Conservation (phyloP, 2,329 filamentous ascomycete genomes). For the Aspergillus oerlinghausenensis region DNA sequence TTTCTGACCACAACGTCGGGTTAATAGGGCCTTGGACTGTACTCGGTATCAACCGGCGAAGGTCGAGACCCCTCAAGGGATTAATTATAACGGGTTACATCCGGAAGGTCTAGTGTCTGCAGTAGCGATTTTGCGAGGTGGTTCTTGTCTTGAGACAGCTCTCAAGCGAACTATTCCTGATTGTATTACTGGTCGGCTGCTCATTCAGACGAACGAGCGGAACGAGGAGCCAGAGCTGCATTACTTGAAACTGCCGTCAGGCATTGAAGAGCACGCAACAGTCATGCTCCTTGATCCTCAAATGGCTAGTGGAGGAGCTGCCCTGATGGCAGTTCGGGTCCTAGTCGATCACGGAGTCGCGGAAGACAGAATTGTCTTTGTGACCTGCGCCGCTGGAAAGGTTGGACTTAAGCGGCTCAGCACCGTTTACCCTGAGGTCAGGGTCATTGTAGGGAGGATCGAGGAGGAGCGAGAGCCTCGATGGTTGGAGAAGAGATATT, state of each 20-base stretch:
- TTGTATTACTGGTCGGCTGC: conserved; percentile 78
- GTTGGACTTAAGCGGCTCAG: conserved; percentile 79
- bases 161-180: conserved; percentile 88
- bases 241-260: conserved; percentile 72
- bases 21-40: conserved; percentile 66
- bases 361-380: conserved; percentile 81
- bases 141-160: conserved; percentile 81
- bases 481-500: conserved; percentile 87
- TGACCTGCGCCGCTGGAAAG: conserved; percentile 84
- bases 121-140: conserved; percentile 82
- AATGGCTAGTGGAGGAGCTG: conserved; percentile 83
- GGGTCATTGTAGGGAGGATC: conserved; percentile 78
- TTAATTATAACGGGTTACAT: conserved; percentile 66
- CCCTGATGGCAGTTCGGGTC: conserved; percentile 93
- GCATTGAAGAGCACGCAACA: conserved; percentile 69
- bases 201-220: conserved; percentile 82
- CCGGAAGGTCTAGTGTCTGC: conserved; percentile 73
- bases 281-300: conserved; percentile 88
- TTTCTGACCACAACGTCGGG: background rate
- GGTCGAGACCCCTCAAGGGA: conserved; percentile 67
- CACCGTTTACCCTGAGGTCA: conserved; percentile 82
- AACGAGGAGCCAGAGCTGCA: conserved; percentile 91
- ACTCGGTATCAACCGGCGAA: conserved; percentile 61
- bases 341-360: conserved; percentile 87
- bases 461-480: conserved; percentile 76